A percentile compares a stretch with the other conserved stretches of the same genome.
Conservation (phyloP, 805 yeast species). For the Cephaloascus albidus region DNA sequence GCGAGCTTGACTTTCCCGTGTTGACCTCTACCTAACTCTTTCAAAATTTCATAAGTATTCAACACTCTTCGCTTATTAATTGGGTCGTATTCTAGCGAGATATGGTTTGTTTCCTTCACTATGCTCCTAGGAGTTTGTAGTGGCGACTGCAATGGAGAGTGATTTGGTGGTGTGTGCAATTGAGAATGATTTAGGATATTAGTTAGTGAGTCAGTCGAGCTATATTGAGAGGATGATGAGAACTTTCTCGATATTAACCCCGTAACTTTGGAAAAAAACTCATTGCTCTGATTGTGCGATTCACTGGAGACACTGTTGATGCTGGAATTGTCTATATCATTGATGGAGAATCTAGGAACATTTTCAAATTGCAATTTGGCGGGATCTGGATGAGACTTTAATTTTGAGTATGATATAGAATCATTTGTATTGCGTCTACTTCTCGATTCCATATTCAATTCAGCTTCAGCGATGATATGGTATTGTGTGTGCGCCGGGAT, state of each 20-base stretch:
- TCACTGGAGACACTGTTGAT: not conserved
- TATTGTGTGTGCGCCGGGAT: too few relatives aligned
- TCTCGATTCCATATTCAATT: slow-evolving; percentile 14
- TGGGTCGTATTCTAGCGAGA: slow-evolving; percentile 84
- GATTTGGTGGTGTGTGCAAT: not conserved
- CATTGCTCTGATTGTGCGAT: not conserved
- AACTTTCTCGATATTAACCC: not conserved
- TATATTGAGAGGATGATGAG: not conserved
- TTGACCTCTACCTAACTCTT: slow-evolving; percentile 91
- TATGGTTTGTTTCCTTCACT: slow-evolving; percentile 66
- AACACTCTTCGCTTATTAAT: slow-evolving; percentile 69
- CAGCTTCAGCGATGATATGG: too few relatives aligned
- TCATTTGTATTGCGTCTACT: slow-evolving; percentile 1
- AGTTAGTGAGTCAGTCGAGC: not conserved
- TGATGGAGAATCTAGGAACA: not conserved
- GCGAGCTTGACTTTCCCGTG: slow-evolving; percentile 98
- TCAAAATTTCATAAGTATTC: slow-evolving; percentile 81
- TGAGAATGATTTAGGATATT: not conserved
- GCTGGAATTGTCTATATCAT: not conserved
- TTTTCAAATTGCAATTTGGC: not conserved
- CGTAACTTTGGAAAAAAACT: not conserved
- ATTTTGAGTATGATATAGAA: not conserved
- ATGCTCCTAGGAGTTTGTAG: not conserved
- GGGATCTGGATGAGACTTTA: not conserved
- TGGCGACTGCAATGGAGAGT: not conserved